Percentiles rank a stretch among this genome's conserved stretches.
Conservation (phyloP, 495 filamentous ascomycete species). For the Aspergillus coremiiformis region DNA sequence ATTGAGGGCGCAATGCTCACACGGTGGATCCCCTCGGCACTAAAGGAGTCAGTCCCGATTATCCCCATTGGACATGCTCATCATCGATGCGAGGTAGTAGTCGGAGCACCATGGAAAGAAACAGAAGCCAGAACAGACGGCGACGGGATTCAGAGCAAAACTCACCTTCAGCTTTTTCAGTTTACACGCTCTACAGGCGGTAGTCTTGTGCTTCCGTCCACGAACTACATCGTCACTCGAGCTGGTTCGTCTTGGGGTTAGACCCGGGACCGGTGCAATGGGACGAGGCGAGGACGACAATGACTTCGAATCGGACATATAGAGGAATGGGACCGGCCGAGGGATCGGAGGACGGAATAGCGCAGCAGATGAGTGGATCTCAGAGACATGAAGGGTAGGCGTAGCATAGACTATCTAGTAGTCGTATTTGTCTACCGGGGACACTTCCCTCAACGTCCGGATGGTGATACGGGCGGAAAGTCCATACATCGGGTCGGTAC, state of each 20-base stretch:
- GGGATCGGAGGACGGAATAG: neutral
- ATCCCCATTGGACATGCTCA: no score
- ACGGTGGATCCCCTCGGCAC: constrained; percentile 24
- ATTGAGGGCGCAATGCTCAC: constrained; percentile 21
- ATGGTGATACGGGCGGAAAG: neutral
- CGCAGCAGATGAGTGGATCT: neutral
- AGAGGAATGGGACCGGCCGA: neutral
- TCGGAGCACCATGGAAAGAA: no score
- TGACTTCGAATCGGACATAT: constrained; percentile 15
- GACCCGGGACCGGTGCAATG: constrained; percentile 12
- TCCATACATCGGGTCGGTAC: neutral
- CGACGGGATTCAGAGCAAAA: no score
- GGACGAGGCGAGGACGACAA: constrained; percentile 10
- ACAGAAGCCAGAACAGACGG: no score
- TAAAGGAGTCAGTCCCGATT: no score
- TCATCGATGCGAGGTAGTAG: no score
- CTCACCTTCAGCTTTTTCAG: constrained; percentile 25
- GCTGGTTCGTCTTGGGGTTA: neutral
- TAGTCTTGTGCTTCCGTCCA: constrained; percentile 20
- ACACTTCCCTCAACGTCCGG: no score
- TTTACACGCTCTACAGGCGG: constrained; percentile 25
- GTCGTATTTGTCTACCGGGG: no score
- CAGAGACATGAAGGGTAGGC: neutral
- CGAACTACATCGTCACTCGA: constrained; percentile 8
- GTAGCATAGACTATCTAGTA: no score